These are phyloP conservation scores for Crithidia mellificae DNA, from an alignment of 208 protist species.

Conservation along the genomic window DNA sequence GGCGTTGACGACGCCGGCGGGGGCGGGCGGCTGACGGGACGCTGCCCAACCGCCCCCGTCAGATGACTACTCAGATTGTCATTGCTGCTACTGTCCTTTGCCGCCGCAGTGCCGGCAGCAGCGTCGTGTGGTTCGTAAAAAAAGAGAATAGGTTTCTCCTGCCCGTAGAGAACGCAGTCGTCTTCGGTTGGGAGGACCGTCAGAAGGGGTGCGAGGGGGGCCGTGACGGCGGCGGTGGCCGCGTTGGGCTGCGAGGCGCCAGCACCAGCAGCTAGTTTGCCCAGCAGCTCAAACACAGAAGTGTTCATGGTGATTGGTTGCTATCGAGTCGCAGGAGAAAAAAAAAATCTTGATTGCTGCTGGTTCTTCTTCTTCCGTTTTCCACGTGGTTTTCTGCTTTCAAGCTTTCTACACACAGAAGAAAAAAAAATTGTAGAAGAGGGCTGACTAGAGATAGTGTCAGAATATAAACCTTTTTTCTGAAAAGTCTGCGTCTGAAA, in stretches of 20 bases:
- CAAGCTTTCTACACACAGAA: too few relatives aligned
- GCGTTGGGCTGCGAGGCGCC: not conserved
- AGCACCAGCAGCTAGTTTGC: constrained; percentile 12
- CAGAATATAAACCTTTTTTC: too few relatives aligned
- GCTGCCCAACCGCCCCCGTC: not conserved
- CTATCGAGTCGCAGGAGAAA: too few relatives aligned
- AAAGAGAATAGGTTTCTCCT: constrained; percentile 26
- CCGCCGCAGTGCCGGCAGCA: too few relatives aligned
- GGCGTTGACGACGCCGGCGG: not conserved
- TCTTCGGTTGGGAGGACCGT: constrained; percentile 22
- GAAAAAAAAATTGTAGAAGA: too few relatives aligned
- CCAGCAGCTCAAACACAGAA: constrained; percentile 25
- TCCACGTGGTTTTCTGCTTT: too few relatives aligned
- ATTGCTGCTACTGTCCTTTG: constrained; percentile 6
- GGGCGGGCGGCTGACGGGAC: too few relatives aligned
- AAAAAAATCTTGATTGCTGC: too few relatives aligned
- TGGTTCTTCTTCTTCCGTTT: not conserved
- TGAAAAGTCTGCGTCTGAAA: too few relatives aligned
- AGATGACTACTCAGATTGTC: not conserved
- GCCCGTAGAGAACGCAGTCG: constrained; percentile 15
- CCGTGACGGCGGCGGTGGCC: too few relatives aligned
- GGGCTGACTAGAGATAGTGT: too few relatives aligned
- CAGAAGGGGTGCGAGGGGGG: constrained; percentile 11
- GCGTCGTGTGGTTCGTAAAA: constrained; percentile 17
- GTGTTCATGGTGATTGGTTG: constrained; percentile 3